Conservation (phyloP, 371 early-diverging fungal species). For the Capillidium heterosporum region DNA sequence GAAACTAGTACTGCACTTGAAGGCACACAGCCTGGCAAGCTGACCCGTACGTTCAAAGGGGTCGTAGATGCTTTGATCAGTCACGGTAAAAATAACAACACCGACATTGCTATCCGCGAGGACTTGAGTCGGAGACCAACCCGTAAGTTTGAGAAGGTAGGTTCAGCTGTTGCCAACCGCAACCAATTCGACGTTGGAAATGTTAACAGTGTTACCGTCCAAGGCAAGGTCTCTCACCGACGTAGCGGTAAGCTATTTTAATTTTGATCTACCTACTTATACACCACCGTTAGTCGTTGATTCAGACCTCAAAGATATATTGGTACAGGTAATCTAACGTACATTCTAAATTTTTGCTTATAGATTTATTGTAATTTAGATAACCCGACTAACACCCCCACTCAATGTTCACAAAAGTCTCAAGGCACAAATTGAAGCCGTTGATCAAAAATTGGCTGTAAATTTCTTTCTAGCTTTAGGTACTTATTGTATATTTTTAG, state of each 20-base stretch:
- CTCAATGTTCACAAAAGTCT: background rate
- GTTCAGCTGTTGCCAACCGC: background rate
- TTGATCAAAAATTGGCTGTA: constrained; percentile 4
- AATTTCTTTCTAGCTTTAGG: background rate
- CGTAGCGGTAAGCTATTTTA: background rate
- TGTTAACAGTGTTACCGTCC: background rate
- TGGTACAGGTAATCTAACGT: background rate
- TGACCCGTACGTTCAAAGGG: constrained; percentile 1
- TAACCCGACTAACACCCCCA: background rate
- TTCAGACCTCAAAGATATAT: constrained; percentile 1
- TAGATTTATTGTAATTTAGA: background rate
- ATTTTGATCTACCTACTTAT: background rate
- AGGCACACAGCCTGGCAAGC: background rate
- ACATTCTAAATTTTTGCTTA: background rate
- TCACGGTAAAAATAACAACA: background rate
- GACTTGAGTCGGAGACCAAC: background rate
- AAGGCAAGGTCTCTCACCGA: background rate
- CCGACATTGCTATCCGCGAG: background rate
- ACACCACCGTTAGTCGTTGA: background rate
- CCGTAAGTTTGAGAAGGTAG: background rate
- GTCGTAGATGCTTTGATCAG: background rate
- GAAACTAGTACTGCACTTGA: too few relatives aligned
- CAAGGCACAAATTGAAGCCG: background rate
- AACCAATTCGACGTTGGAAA: background rate
- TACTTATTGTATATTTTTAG: background rate